A percentile compares a stretch with the other conserved stretches of the same genome.
Conservation (phyloP, 345 rosid genomes). For the Boechera stricta region DNA sequence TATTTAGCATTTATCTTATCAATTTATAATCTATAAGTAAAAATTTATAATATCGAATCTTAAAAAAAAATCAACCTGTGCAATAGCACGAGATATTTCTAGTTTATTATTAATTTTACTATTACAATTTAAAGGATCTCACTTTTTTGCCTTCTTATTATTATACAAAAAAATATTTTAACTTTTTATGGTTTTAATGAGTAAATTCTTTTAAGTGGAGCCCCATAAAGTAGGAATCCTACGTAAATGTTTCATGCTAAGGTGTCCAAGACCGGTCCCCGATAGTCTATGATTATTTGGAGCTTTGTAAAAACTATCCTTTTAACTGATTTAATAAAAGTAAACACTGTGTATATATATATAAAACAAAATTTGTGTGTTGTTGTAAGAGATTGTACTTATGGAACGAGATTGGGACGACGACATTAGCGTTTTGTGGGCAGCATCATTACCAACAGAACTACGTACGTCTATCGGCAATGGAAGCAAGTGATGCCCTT, state of each 20-base stretch:
- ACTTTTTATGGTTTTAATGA: background rate
- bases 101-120: no score
- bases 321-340: background rate
- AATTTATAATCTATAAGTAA: no score
- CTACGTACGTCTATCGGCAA: slow-evolving; percentile 15
- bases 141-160: background rate
- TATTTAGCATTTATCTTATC: no score
- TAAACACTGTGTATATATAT: background rate
- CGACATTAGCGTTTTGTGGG: slow-evolving; percentile 20
- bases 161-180: background rate
- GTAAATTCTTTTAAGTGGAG: slow-evolving; percentile 10
- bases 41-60: no score
- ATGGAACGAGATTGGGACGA: slow-evolving; percentile 3
- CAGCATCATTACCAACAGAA: slow-evolving; percentile 30
- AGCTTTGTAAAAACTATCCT: background rate
- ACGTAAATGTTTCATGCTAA: slow-evolving; percentile 28
- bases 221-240: slow-evolving; percentile 16
- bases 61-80: no score
- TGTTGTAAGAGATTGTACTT: background rate
- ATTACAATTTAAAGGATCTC: background rate
- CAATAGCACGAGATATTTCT: no score
- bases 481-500: slow-evolving; percentile 20
- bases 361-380: background rate
- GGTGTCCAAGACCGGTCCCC: slow-evolving; percentile 4
- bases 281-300: background rate